Evolutionary conservation across 1,284 basidiomycete species (phyloP).

Genomic region (Thelephora terrestris): DNA sequence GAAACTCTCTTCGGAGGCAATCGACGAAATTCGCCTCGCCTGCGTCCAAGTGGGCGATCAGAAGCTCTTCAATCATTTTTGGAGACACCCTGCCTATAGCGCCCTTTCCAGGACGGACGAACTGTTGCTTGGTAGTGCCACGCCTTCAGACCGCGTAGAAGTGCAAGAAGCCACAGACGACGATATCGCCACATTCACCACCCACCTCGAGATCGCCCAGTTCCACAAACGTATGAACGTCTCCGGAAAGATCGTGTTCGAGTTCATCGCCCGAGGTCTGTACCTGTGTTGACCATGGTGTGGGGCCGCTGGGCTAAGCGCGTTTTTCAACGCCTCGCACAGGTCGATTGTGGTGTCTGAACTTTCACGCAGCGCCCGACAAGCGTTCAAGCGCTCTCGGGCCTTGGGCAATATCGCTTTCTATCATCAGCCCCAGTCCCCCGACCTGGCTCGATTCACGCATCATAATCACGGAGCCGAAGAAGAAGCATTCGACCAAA

Average conservation of each 20-base stretch:
- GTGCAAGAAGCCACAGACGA: slow-evolving; percentile 35
- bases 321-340: neutral
- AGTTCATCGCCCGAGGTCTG: slow-evolving; percentile 63
- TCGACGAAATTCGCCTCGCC: slow-evolving; percentile 50
- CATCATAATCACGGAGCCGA: slow-evolving; percentile 38
- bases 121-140: slow-evolving; percentile 42
- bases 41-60: slow-evolving; percentile 57
- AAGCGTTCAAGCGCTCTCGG: slow-evolving; percentile 21
- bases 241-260: slow-evolving; percentile 38
- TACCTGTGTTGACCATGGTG: slow-evolving; percentile 1
- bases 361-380: slow-evolving; percentile 32
- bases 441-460: slow-evolving; percentile 51
- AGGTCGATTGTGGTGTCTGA: slow-evolving; percentile 57
- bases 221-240: slow-evolving; percentile 69
- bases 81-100: slow-evolving; percentile 37
- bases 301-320: neutral
- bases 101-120: slow-evolving; percentile 43
- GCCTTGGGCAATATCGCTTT: slow-evolving; percentile 46
- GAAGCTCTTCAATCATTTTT: slow-evolving; percentile 47
- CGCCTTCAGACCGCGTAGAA: slow-evolving; percentile 40
- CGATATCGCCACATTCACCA: slow-evolving; percentile 40
- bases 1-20: slow-evolving; percentile 37
- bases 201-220: slow-evolving; percentile 38
- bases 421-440: slow-evolving; percentile 46
- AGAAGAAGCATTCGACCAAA: slow-evolving; percentile 8